Percentiles rank a stretch among this genome's conserved stretches.
These are phyloP conservation scores for Vitis hybrid DNA, from an alignment of 177 flowering plant genomes.

Conservation along the genomic window DNA sequence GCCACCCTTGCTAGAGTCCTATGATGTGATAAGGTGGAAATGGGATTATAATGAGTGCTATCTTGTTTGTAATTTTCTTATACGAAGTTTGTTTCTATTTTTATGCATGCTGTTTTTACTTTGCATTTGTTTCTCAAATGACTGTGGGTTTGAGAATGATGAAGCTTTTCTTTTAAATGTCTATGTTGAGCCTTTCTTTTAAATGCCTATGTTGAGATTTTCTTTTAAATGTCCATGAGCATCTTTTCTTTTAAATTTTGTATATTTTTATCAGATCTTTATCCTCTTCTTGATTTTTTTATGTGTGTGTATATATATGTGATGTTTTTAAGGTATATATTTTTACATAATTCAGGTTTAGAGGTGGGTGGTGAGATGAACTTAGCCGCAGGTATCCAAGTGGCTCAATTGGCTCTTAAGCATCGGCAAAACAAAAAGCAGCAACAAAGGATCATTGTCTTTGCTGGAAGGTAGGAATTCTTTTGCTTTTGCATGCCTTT, in stretches of 20 bases:
- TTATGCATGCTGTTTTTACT: background rate
- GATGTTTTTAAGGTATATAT: background rate
- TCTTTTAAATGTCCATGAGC: no score
- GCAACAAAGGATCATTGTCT: conserved; percentile 92
- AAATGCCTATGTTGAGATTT: background rate
- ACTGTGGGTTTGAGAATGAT: no score
- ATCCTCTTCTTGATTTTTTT: background rate
- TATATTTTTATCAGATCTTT: background rate
- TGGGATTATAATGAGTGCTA: background rate
- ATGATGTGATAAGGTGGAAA: background rate
- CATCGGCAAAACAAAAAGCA: conserved; percentile 98
- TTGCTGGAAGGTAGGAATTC: conserved; percentile 79
- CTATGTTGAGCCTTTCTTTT: background rate
- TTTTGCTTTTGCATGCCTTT: conserved; percentile 2
- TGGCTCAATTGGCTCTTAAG: conserved; percentile 95
- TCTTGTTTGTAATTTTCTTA: no score
- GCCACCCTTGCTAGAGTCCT: no score
- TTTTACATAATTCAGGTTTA: conserved; percentile 42
- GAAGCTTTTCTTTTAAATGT: background rate
- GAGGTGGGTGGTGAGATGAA: conserved; percentile 95
- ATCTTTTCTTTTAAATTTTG: background rate
- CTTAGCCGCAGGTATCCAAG: conserved; percentile 88
- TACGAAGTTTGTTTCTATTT: background rate
- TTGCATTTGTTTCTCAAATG: no score
- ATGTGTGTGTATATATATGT: background rate